phyloP scores from a whole-genome alignment of 2,329 filamentous ascomycete genomes.

The Metarhizium rileyi region DNA sequence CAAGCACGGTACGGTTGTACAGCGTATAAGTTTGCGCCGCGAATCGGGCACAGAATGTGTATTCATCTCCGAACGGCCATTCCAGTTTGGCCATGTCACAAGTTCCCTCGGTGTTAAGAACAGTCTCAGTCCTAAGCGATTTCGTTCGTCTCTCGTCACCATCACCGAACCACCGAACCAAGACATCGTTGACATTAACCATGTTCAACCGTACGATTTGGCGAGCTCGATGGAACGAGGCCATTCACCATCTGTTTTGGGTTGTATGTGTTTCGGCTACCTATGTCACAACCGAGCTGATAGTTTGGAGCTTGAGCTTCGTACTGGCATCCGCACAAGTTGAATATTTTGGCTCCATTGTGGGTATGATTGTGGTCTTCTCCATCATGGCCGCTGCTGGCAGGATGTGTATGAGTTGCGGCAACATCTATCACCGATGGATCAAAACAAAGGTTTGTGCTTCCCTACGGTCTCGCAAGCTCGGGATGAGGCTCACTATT shows the following conservation, averaged over 20 bases:
- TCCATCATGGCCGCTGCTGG: conserved; percentile 20
- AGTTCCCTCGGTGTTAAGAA: conserved; percentile 4
- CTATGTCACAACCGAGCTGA: conserved; percentile 32
- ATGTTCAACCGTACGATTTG: conserved; percentile 8
- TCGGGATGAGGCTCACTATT: background rate
- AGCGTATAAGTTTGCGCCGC: background rate
- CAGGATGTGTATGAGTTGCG: conserved; percentile 9
- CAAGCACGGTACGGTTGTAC: conserved; percentile 5
- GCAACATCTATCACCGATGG: conserved; percentile 19
- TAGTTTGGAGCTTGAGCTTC: conserved; percentile 34
- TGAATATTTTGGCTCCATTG: conserved; percentile 37
- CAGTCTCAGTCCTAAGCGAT: conserved; percentile 2
- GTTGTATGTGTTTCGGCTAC: conserved; percentile 26
- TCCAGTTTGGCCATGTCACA: background rate
- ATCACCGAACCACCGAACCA: conserved; percentile 3
- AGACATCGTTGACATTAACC: background rate
- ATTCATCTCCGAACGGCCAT: background rate
- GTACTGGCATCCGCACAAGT: conserved; percentile 21
- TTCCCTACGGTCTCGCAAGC: background rate
- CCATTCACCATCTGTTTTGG: conserved; percentile 7
- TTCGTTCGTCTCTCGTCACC: background rate
- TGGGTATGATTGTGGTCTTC: conserved; percentile 36
- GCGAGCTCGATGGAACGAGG: conserved; percentile 8
- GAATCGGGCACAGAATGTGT: background rate
- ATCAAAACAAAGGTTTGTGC: conserved; percentile 25